Evolutionary conservation across 805 yeast species (phyloP).

Genomic region (Spathaspora boniae): DNA sequence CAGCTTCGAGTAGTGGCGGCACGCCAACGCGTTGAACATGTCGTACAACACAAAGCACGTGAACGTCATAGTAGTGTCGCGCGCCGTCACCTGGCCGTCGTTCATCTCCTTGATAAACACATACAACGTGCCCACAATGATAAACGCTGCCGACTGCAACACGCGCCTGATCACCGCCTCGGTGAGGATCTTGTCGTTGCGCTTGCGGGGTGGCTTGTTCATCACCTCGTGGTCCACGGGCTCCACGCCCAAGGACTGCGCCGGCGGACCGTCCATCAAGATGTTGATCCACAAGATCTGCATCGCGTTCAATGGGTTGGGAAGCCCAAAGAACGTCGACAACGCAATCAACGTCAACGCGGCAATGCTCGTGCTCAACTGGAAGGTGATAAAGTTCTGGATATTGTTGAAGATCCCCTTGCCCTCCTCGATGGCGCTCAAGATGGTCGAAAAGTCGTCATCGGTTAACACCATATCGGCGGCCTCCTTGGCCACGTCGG

Average conservation of each 20-base stretch:
- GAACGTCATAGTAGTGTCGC: slow-evolving; percentile 99
- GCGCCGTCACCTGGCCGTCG: slow-evolving; percentile 76
- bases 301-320: slow-evolving; percentile 96
- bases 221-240: slow-evolving; percentile 95
- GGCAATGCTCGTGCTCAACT: slow-evolving; percentile 92
- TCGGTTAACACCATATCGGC: slow-evolving; percentile 97
- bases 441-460: slow-evolving; percentile 92
- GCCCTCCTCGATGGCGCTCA: slow-evolving; percentile 94
- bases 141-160: slow-evolving; percentile 70
- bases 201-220: slow-evolving; percentile 92
- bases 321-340: slow-evolving; percentile 80
- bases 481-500: slow-evolving; percentile 98
- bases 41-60: slow-evolving; percentile 95
- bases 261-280: slow-evolving; percentile 99
- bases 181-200: slow-evolving; percentile 83
- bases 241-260: slow-evolving; percentile 95
- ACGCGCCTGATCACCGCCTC: slow-evolving; percentile 65
- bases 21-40: slow-evolving; percentile 93
- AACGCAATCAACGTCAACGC: slow-evolving; percentile 87
- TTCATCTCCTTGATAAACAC: slow-evolving; percentile 85
- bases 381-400: slow-evolving; percentile 92
- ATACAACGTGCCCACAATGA: slow-evolving; percentile 81
- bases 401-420: slow-evolving; percentile 95
- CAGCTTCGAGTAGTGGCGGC: slow-evolving; percentile 85
- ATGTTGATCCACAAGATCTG: slow-evolving; percentile 97